Conservation (phyloP, 805 yeast species). For the Saturnispora mendoncae region DNA sequence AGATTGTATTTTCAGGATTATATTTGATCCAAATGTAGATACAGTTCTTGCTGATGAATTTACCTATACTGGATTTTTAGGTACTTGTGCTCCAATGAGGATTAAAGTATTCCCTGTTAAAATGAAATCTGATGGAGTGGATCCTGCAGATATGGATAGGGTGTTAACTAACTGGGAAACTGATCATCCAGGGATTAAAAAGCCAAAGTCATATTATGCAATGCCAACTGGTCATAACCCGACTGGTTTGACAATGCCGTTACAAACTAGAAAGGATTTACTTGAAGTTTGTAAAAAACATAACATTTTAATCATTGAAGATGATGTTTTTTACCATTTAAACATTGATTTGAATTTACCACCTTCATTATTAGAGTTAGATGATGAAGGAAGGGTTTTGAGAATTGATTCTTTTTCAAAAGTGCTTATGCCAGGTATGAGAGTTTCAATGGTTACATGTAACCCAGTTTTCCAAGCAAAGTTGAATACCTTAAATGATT, state of each 20-base stretch:
- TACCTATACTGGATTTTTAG: conserved; percentile 78
- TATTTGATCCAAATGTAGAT: conserved; percentile 65
- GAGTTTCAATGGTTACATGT: conserved; percentile 67
- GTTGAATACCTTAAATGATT: conserved; percentile 53
- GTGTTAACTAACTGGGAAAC: conserved; percentile 63
- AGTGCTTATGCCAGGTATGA: conserved; percentile 70
- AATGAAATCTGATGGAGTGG: conserved; percentile 71
- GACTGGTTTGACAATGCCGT: conserved; percentile 59
- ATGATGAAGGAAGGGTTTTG: conserved; percentile 70
- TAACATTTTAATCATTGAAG: conserved; percentile 67
- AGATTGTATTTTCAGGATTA: conserved; percentile 74
- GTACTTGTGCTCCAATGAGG: conserved; percentile 69
- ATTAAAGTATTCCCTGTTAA: conserved; percentile 60
- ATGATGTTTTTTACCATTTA: conserved; percentile 79
- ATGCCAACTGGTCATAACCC: conserved; percentile 85
- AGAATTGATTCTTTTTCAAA: conserved; percentile 75
- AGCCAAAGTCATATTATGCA: conserved; percentile 56
- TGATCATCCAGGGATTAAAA: conserved; percentile 29
- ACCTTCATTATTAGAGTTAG: conserved; percentile 59
- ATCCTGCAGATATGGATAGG: conserved; percentile 59
- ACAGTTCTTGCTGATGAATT: conserved; percentile 71
- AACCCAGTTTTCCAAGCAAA: conserved; percentile 47
- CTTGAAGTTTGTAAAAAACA: conserved; percentile 57
- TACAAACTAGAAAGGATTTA: conserved; percentile 47
- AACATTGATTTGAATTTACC: conserved; percentile 44